A percentile compares a stretch with the other conserved stretches of the same genome.
These are phyloP conservation scores for Hygrocybe punicea DNA, from an alignment of 768 basidiomycete species.

Conservation along the genomic window DNA sequence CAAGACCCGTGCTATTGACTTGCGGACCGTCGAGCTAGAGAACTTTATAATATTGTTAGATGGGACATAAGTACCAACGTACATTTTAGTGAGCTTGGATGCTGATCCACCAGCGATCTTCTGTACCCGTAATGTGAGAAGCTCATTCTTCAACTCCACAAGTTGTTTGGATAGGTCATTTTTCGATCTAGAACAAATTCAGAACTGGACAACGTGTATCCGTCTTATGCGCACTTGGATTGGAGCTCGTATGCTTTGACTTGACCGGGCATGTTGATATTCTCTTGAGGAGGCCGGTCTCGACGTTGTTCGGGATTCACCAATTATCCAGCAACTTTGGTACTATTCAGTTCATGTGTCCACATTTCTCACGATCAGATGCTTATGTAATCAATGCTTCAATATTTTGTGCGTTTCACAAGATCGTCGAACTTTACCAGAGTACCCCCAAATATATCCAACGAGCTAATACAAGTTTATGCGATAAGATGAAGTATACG, in stretches of 20 bases:
- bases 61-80: constrained; percentile 25
- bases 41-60: background rate
- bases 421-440: constrained; percentile 60
- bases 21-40: constrained; percentile 89
- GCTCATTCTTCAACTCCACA: constrained; percentile 91
- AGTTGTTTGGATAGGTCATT: constrained; percentile 95
- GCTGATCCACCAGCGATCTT: constrained; percentile 96
- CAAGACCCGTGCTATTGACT: constrained; percentile 96
- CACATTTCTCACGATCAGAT: constrained; percentile 4
- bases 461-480: constrained; percentile 31
- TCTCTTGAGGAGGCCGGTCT: constrained; percentile 37
- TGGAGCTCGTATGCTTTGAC: constrained; percentile 96
- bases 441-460: constrained; percentile 71
- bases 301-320: constrained; percentile 21
- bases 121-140: constrained; percentile 90
- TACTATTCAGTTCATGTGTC: constrained; percentile 4
- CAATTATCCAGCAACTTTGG: background rate
- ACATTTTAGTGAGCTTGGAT: constrained; percentile 98
- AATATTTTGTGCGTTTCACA: constrained; percentile 23
- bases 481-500: background rate
- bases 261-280: constrained; percentile 76
- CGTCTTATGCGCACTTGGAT: constrained; percentile 66
- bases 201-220: background rate
- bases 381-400: background rate
- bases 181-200: constrained; percentile 66